Base-by-base conservation (phyloP, 768 basidiomycete species). In the Mycena rosella region DNA sequence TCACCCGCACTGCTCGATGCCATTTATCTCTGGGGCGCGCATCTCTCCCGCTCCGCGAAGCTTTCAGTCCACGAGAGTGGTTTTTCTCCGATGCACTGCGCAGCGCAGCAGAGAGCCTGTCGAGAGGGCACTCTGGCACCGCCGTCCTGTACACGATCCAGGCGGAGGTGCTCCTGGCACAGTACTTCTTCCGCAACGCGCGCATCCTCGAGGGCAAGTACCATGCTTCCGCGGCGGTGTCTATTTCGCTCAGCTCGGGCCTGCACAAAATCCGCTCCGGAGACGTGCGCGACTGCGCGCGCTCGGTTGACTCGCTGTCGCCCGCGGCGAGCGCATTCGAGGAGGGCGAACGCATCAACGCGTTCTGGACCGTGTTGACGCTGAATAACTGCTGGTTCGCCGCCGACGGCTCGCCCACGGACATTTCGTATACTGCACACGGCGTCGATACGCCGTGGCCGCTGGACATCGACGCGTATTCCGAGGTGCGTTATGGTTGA, bases 361-460 rank as follows among this genome's bases (percentile, higher is more conserved):
- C 67, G 15, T 75, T 75, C 48, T 75, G 74, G 74, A 36, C 67
- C 1, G 73, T 71, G n/a, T 49, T 73, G 9, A 61, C 65, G 14
- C 24, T 73, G 15, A 60, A 62, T 8, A 60, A 68, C 22, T 61
- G 57, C 30, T 49, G 69, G 58, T 60, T 68, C 13, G 64, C 60
- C 20, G 63, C 67, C 10, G 55, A 62, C 15, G 38, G 63, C 42
- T 70, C 73, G 18, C 68, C 73, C 0, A 32, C 60, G 11, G 44
- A 72, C 32, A 56, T 73, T n/a, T 45, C 57, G 8, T 55, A 60
- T 32, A 22, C 66, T 4, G 65, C 65, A n/a, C 42, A 62, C 11
- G 54, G 54, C 1, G 54, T 71, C 17, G 66, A 68, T 47, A 74
- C 73, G 5, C 73, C 74, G 15, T 75, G 74, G 74, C 74, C 74